Evolutionary conservation across 75 land plant species (phyloP), one percentile per base, ranked within the genome.

Genomic region (Adiantum capillusveneris): DNA sequence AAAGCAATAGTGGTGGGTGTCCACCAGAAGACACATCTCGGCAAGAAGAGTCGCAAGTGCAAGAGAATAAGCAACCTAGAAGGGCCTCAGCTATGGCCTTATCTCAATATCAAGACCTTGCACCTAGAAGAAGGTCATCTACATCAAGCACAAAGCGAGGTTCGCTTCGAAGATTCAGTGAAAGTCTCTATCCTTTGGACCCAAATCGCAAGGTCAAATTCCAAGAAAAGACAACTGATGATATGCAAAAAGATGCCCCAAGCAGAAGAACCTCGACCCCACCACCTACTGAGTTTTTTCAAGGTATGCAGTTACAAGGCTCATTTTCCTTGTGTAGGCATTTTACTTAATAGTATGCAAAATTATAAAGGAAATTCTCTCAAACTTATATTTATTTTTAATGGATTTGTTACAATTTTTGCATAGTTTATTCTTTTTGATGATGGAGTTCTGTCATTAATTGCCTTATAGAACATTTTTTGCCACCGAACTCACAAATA

Each of bases 161-260:
- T 1, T 53, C 55, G 18, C 55, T 53, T 12, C 55, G 55, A 24
- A 53, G 55, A 6, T 53, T 53, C 25, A 53, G 55, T 53, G 55
- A 53, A 1, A 27, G 28, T 14, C 24, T 53, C 28, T 26, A 25
- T 26, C 28, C 55, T 26, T 53, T 53, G 28, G 55, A 53, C 25
- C 55, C 55, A 3, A 53, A 5, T 12, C 18, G 55, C 2, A 53
- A 53, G 28, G 55, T 53, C 1, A 24, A 53, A 26, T 53, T 53
- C 28, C 55, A 53, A 53, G 55, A 53, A 27, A 46, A 46, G 50
- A 2, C 22, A 46, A 14, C 14, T 3, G 18, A n/a, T 46, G 50
- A 6, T 46, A 2, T 3, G 5, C 22, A 46, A 17, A 21, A 46
- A 46, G 50, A 18, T 17, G 6, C 6, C 17, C 18, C 22, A 21